Percentiles rank a stretch among this genome's conserved stretches.
These are phyloP conservation scores for Penicillium odoratum DNA, from an alignment of 495 filamentous ascomycete genomes.

Conservation along the genomic window DNA sequence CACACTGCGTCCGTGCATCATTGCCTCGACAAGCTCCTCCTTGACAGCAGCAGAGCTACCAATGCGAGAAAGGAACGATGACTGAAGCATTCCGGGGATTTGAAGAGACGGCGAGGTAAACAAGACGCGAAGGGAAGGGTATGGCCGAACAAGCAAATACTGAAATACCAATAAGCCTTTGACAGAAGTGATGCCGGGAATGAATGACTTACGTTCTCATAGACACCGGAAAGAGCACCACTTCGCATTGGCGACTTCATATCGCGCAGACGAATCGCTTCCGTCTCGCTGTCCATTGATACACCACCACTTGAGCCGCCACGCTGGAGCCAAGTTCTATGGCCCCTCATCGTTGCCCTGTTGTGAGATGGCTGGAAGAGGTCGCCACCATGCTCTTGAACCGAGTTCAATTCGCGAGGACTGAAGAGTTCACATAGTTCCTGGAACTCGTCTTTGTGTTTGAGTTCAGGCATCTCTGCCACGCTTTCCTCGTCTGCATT, in stretches of 20 bases:
- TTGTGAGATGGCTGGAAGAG: slow-evolving; percentile 33
- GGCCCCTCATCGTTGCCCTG: neutral
- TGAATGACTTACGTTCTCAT: slow-evolving; percentile 40
- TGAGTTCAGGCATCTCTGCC: slow-evolving; percentile 13
- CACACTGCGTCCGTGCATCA: slow-evolving; percentile 59
- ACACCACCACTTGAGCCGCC: slow-evolving; percentile 25
- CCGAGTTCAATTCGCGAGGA: slow-evolving; percentile 51
- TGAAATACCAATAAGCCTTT: slow-evolving; percentile 16
- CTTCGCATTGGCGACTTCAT: slow-evolving; percentile 22
- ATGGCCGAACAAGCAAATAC: slow-evolving; percentile 63
- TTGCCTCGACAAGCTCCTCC: slow-evolving; percentile 54
- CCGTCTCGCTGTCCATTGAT: slow-evolving; percentile 29
- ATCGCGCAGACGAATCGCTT: slow-evolving; percentile 27
- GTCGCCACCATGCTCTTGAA: slow-evolving; percentile 38
- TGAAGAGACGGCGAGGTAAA: slow-evolving; percentile 64
- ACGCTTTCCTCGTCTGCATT: slow-evolving; percentile 22
- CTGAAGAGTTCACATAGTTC: slow-evolving; percentile 60
- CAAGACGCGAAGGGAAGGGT: slow-evolving; percentile 61
- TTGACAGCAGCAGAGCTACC: slow-evolving; percentile 52
- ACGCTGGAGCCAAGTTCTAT: slow-evolving; percentile 21
- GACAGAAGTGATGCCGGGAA: neutral
- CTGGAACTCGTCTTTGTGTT: slow-evolving; percentile 44
- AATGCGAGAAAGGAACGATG: slow-evolving; percentile 53
- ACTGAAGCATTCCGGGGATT: slow-evolving; percentile 60
- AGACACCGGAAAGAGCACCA: slow-evolving; percentile 42